A percentile compares a stretch with the other conserved stretches of the same genome.
These are phyloP conservation scores for Scheffersomyces segobiensis DNA, from an alignment of 1,139 yeast genomes.

Conservation along the genomic window DNA sequence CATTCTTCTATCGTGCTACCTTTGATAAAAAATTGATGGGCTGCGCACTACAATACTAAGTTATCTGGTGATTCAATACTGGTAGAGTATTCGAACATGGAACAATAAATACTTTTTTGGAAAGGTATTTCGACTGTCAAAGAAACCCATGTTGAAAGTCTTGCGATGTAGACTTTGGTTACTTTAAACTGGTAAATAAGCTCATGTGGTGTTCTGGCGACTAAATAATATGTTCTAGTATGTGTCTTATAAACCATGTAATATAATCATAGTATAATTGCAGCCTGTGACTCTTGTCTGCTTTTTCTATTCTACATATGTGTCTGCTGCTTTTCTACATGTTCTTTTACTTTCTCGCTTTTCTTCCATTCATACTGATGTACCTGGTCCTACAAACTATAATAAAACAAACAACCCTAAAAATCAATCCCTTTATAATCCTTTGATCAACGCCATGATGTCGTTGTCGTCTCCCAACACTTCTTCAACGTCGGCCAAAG, in stretches of 20 bases:
- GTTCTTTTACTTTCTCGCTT: background rate
- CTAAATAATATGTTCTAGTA: background rate
- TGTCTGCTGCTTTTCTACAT: background rate
- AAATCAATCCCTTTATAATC: conserved; percentile 22
- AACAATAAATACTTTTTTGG: background rate
- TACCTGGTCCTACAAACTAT: background rate
- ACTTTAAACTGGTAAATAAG: background rate
- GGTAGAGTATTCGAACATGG: background rate
- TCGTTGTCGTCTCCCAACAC: conserved; percentile 49
- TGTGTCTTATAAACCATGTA: too few relatives aligned
- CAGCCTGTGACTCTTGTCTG: too few relatives aligned
- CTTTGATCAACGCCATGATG: conserved; percentile 47
- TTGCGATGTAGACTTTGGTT: background rate
- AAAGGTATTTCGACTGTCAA: background rate
- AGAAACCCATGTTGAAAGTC: background rate
- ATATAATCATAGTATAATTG: too few relatives aligned
- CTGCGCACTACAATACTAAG: background rate
- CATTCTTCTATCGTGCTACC: background rate
- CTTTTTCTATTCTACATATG: background rate
- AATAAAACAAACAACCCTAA: background rate
- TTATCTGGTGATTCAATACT: background rate
- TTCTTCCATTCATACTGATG: background rate
- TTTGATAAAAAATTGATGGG: background rate
- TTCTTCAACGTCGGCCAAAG: conserved; percentile 71
- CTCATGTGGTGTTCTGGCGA: background rate